A percentile compares a stretch with the other conserved stretches of the same genome.
phyloP scores from a whole-genome alignment of 2,329 filamentous ascomycete genomes.

The Talaromyces sp. region DNA sequence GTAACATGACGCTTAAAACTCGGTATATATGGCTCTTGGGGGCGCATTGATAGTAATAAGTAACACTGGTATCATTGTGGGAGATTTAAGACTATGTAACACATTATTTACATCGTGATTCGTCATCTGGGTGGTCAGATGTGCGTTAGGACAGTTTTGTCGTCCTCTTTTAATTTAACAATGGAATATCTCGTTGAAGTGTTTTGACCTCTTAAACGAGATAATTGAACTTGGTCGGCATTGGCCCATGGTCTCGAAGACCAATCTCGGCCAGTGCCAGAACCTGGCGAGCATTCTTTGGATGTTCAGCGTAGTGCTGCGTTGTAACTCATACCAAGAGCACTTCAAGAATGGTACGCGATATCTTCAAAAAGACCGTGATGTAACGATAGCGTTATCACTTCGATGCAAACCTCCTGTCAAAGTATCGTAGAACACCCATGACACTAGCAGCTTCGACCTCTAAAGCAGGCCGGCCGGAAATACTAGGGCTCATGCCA shows the following conservation, averaged over 20 bases:
- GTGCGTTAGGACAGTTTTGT: neutral
- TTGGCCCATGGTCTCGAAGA: neutral
- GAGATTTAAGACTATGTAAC: neutral
- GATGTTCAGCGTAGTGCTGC: neutral
- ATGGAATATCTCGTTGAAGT: neutral
- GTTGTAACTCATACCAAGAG: neutral
- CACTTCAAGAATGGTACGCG: too few relatives aligned
- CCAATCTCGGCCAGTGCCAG: neutral
- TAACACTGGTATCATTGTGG: neutral
- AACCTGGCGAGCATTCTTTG: neutral
- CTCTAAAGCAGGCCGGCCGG: constrained; percentile 57
- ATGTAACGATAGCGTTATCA: constrained; percentile 11
- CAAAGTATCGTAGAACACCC: constrained; percentile 77
- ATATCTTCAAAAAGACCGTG: neutral
- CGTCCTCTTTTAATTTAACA: neutral
- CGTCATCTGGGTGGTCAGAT: neutral
- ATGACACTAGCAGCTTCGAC: constrained; percentile 80
- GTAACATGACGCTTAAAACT: neutral
- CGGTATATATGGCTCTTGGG: neutral
- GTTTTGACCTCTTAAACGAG: neutral
- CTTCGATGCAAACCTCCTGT: constrained; percentile 58
- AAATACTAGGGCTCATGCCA: constrained; percentile 14
- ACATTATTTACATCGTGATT: neutral
- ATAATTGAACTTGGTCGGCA: neutral
- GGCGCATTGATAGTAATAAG: neutral